Base-by-base conservation (phyloP, 2,329 filamentous ascomycete genomes). In the Ophiostoma piceae region DNA sequence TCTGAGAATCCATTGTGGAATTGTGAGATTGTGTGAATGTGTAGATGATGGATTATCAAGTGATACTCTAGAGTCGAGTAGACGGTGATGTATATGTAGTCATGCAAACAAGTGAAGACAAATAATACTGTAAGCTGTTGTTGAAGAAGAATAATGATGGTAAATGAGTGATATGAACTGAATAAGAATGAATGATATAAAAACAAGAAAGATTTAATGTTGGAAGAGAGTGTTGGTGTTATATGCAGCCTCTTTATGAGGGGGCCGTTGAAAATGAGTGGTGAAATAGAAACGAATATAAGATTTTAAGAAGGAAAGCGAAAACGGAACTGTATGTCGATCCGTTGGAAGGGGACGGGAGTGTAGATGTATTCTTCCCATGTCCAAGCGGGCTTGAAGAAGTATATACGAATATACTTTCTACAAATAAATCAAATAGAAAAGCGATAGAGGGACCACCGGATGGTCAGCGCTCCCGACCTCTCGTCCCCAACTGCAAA, bases 261-360 rank as follows among this genome's bases (percentile, higher is more conserved):
- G 39, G 54, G 22, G 22, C 11, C 16, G 43, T 47, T 47, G 16
- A n/a, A 7, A 47, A 47, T 47, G 43, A 19, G 43, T 47, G 14
- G 14, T 26, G 32, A 29, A 2, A 29, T 60, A 26, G n/a, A 16
- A 57, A 3, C 26, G 51, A 60, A 47, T 19, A n/a, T 19, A 19
- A n/a, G 43, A 47, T 2, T 19, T 19, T 35, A 12, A 32, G 57
- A 62, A 16, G 1, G 1, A n/a, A 29, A 62, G 16, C 26, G 57
- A 26, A 16, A 16, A 57, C 51, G 26, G 26, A 69, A 22, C 67
- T 29, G n/a, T 37, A 29, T 22, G 67, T 16, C 22, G 39, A 69
- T 26, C 51, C 9, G n/a, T 57, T 22, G 51, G 51, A 57, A 57
- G 51, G 67, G 57, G 57, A 4, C 32, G 57, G 12, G 11, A 35